A percentile compares a stretch with the other conserved stretches of the same genome.
Conservation (phyloP, 2,329 filamentous ascomycete species). For the Aspergillus fischeri region DNA sequence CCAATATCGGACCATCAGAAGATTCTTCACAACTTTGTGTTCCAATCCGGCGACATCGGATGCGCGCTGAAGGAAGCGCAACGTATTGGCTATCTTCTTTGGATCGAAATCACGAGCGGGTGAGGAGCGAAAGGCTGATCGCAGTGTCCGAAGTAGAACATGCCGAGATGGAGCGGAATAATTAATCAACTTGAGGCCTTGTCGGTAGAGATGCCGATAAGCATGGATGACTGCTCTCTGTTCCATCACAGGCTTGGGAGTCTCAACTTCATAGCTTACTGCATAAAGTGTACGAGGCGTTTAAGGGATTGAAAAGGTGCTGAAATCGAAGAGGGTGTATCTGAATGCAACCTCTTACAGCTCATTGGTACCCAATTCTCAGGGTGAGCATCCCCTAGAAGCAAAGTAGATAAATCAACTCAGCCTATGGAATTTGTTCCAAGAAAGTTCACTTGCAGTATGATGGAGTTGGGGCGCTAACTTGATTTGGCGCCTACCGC, state of each 20-base stretch:
- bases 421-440: background rate
- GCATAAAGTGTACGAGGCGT: background rate
- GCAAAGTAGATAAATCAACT: background rate
- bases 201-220: slow-evolving; percentile 56
- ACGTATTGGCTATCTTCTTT: slow-evolving; percentile 40
- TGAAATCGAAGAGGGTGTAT: background rate
- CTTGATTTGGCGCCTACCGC: slow-evolving; percentile 6
- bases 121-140: slow-evolving; percentile 39
- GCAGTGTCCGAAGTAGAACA: slow-evolving; percentile 45
- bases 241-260: slow-evolving; percentile 13
- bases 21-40: slow-evolving; percentile 45
- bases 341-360: background rate
- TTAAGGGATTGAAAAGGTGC: background rate
- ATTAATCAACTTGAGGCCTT: slow-evolving; percentile 51
- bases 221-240: slow-evolving; percentile 42
- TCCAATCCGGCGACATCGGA: slow-evolving; percentile 38
- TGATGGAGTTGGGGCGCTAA: background rate
- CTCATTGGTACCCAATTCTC: background rate
- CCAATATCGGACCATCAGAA: slow-evolving; percentile 44
- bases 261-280: slow-evolving; percentile 8
- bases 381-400: background rate
- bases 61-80: slow-evolving; percentile 43
- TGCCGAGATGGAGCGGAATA: slow-evolving; percentile 56
- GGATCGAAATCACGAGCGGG: slow-evolving; percentile 35
- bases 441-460: background rate